phyloP scores from a whole-genome alignment of 2,329 filamentous ascomycete species.

The Colletotrichum sp. region DNA sequence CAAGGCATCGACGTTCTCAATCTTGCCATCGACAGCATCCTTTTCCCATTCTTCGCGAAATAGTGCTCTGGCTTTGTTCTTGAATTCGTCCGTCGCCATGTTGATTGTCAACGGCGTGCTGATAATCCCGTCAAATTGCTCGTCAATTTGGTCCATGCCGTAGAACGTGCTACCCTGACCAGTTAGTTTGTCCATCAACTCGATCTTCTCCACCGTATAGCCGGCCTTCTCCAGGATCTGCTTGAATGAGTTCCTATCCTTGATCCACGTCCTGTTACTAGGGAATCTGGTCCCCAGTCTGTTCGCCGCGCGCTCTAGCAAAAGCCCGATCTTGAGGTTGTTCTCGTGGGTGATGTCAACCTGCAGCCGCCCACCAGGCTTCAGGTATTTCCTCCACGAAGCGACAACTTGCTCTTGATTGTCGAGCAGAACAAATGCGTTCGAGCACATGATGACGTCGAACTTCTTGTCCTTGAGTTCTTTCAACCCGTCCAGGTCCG shows the following conservation, averaged over 20 bases:
- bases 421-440: slow-evolving; percentile 36
- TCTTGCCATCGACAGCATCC: slow-evolving; percentile 31
- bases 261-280: slow-evolving; percentile 33
- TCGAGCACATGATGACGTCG: slow-evolving; percentile 37
- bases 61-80: slow-evolving; percentile 25
- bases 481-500: slow-evolving; percentile 25
- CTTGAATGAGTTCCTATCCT: slow-evolving; percentile 30
- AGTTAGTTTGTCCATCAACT: slow-evolving; percentile 28
- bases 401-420: slow-evolving; percentile 28
- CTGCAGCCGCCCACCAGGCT: slow-evolving; percentile 29
- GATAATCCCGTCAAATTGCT: slow-evolving; percentile 30
- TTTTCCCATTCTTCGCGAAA: slow-evolving; percentile 36
- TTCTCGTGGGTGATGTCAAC: slow-evolving; percentile 38
- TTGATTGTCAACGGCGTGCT: slow-evolving; percentile 25
- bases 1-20: slow-evolving; percentile 30
- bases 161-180: slow-evolving; percentile 28
- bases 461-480: slow-evolving; percentile 28
- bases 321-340: slow-evolving; percentile 26
- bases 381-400: slow-evolving; percentile 34
- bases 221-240: slow-evolving; percentile 31
- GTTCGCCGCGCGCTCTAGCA: slow-evolving; percentile 31
- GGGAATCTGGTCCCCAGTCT: slow-evolving; percentile 30
- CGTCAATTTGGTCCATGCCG: slow-evolving; percentile 30
- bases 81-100: slow-evolving; percentile 25
- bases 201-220: slow-evolving; percentile 28